These are phyloP conservation scores for Infundibulicybe gibba DNA, from an alignment of 768 basidiomycete genomes.

Conservation along the genomic window DNA sequence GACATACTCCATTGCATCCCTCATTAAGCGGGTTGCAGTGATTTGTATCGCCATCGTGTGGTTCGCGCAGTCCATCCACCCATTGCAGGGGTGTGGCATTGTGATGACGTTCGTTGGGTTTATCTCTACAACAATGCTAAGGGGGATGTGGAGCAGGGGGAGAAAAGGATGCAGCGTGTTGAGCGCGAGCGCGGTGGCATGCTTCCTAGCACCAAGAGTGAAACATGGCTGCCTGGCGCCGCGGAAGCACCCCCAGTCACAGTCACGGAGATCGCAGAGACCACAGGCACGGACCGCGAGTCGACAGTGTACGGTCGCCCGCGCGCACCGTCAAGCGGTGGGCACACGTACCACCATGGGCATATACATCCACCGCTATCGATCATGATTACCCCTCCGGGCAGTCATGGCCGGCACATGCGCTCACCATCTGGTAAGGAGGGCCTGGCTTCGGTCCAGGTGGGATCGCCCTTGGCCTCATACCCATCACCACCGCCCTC, in stretches of 20 bases:
- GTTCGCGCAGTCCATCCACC: constrained; percentile 88
- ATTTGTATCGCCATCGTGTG: constrained; percentile 97
- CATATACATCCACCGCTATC: constrained; percentile 9
- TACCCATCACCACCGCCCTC: constrained; percentile 48
- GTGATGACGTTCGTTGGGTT: constrained; percentile 84
- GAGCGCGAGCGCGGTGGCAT: constrained; percentile 67
- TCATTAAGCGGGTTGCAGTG: constrained; percentile 96
- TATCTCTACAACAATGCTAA: constrained; percentile 98
- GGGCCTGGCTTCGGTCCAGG: constrained; percentile 1
- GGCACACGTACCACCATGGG: constrained; percentile 19
- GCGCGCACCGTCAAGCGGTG: constrained; percentile 24
- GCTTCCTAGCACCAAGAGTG: constrained; percentile 65
- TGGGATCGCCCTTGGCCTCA: constrained; percentile 17
- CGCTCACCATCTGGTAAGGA: constrained; percentile 6
- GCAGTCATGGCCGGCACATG: constrained; percentile 12
- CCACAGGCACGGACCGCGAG: constrained; percentile 27
- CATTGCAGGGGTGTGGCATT: constrained; percentile 88
- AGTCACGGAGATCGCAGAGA: constrained; percentile 15
- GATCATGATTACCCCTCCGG: constrained; percentile 4
- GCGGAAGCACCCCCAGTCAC: constrained; percentile 32
- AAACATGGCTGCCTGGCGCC: constrained; percentile 46
- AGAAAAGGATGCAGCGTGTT: constrained; percentile 79
- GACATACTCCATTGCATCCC: constrained; percentile 97
- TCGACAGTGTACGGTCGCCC: constrained; percentile 34
- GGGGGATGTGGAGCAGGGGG: constrained; percentile 87